Base-by-base conservation (phyloP, 208 protist species). In the Trypanosoma mega region DNA sequence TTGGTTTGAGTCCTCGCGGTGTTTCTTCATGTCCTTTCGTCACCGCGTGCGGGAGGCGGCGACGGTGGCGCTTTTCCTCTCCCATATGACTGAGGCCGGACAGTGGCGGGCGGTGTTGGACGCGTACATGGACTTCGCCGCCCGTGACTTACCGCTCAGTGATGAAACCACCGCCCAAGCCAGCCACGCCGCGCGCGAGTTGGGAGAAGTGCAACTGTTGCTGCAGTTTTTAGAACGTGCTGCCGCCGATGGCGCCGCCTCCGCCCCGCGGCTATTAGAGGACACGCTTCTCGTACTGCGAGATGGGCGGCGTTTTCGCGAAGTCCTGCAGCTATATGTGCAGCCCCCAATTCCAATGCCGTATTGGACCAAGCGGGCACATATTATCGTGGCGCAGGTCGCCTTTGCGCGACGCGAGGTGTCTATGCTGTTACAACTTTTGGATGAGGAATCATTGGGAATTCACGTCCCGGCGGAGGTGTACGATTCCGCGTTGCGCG, bases 371-470 rank as follows among this genome's bases (percentile, higher is more conserved):
- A 41, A 73, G 9, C 39, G 57, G 2, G 78, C 78, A 12, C 39
- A 76, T 26, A 34, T 70, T 24, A 73, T 81, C 12, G 70, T 88
- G 3, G 78, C 85, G 6, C 85, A 92, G 54, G 78, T 79, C 1
- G 81, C 76, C 36, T 66, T 88, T 51, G 76, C 72, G 39, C 61
- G 58, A 20, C 55, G 66, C 8, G 60, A 86, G 21, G 50, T 85
- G 6, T 52, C 54, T 14, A 20, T 85, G 21, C 81, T 92, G 12
- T 65, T 84, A 23, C 18, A 20, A 26, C 54, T 70, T 11, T 20
- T 70, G 4, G 54, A 57, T 24, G 63, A 54, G n/a, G 37, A 34
- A 34, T n/a, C n/a, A n/a, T n/a, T n/a, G n/a, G 46, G 20, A 26
- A 47, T 27, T 16, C 37, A 34, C 16, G 24, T 55, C 16, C 71